Evolutionary conservation across 1,284 basidiomycete species (phyloP), one percentile per base, ranked within the genome.

Genomic region (Trametes pubescens): DNA sequence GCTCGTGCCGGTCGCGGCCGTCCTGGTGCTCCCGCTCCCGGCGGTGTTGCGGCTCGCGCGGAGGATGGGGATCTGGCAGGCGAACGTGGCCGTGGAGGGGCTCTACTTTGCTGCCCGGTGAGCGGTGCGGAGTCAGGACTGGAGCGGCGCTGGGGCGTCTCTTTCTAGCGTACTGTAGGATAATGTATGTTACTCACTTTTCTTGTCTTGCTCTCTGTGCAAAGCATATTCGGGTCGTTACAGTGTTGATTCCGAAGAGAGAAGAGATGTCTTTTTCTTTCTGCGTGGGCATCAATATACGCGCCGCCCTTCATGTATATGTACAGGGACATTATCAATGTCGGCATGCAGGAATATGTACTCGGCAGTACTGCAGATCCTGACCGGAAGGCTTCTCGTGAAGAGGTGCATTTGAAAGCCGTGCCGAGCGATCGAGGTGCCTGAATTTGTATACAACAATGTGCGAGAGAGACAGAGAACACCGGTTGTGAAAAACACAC

Each of bases 41-140:
- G 79, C 87, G 24, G 81, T 87, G 62, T 77, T 93, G 51, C 80
- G 91, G 48, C 81, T 88, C 8, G 84, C 87, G 13, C 81, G 89
- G 60, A 80, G 81, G 66, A 74, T 93, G 43, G 91, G 92, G 2
- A 81, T 86, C 21, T 93, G 92, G 92, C 91, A 93, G 77, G 91
- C 90, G 34, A 89, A 89, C 66, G 80, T 93, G 47, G 91, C 91
- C 0, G 81, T 93, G 6, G 92, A 93, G 68, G 92, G 91, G 4
- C 75, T 93, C 57, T 91, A 86, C 59, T 73, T 70, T 57, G 68
- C 71, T 48, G 66, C 69, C 51, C 61, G 70, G 43, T 71, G 53
- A 64, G 44, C 7, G 22, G 24, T 40, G 54, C n/a, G 56, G 26
- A 29, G 14, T 29, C 24, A 52, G 51, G 61, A 18, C 4, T 47